Evolutionary conservation across 768 basidiomycete genomes (phyloP).

Genomic region (Pleurotus pulmonarius): DNA sequence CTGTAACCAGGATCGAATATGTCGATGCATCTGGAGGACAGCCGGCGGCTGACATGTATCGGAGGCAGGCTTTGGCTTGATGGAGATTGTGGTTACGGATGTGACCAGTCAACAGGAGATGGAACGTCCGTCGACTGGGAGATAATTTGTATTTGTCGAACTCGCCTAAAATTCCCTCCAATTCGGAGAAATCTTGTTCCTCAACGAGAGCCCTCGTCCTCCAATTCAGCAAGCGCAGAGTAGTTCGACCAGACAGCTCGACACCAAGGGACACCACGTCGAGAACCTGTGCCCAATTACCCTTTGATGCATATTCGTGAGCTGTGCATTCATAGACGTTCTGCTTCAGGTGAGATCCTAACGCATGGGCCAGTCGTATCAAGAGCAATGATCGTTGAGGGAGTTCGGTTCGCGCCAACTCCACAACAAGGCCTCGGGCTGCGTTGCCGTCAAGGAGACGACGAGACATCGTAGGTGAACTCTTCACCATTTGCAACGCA

Average conservation of each 20-base stretch:
- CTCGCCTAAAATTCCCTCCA: conserved; percentile 45
- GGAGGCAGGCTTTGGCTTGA: conserved; percentile 50
- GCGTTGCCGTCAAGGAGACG: conserved; percentile 29
- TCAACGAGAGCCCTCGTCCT: conserved; percentile 59
- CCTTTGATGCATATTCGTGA: conserved; percentile 40
- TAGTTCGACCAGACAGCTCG: conserved; percentile 44
- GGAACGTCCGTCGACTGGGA: conserved; percentile 64
- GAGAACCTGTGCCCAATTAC: conserved; percentile 50
- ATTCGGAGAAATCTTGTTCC: conserved; percentile 38
- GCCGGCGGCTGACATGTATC: conserved; percentile 53
- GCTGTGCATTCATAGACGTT: conserved; percentile 58
- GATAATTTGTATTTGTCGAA: conserved; percentile 41
- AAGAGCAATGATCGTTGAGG: conserved; percentile 41
- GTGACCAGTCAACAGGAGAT: conserved; percentile 63
- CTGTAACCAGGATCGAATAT: conserved; percentile 52
- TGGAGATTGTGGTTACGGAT: conserved; percentile 64
- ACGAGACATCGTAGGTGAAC: conserved; percentile 16
- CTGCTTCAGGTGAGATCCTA: conserved; percentile 48
- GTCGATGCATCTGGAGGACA: conserved; percentile 53
- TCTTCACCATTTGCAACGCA: conserved; percentile 13
- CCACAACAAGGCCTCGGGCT: conserved; percentile 25
- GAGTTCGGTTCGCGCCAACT: conserved; percentile 24
- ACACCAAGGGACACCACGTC: conserved; percentile 44
- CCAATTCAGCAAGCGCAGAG: conserved; percentile 67
- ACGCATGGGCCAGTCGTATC: conserved; percentile 41